Evolutionary conservation across 495 filamentous ascomycete species (phyloP).

Genomic region (Trichoderma orchidacearum): DNA sequence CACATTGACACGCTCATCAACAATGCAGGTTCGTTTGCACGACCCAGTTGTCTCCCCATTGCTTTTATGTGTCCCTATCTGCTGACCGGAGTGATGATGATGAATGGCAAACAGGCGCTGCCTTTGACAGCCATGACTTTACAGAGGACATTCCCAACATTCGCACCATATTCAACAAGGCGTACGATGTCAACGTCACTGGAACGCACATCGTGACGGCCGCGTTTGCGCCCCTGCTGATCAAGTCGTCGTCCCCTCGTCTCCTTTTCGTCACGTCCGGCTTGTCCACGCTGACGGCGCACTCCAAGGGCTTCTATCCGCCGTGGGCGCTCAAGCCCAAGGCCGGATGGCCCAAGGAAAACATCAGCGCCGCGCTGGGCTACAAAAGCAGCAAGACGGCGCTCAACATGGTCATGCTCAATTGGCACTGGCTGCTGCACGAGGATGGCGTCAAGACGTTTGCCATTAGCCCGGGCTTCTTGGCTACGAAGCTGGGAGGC

Average conservation of each 20-base stretch:
- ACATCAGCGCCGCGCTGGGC: slow-evolving; percentile 16
- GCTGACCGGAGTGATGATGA: no score
- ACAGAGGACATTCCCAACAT: background rate
- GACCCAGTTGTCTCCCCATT: no score
- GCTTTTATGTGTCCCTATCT: no score
- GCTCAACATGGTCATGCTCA: slow-evolving; percentile 53
- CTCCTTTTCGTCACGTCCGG: slow-evolving; percentile 30
- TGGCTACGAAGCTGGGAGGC: slow-evolving; percentile 36
- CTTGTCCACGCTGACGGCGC: slow-evolving; percentile 11
- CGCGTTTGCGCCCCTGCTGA: slow-evolving; percentile 33
- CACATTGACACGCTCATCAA: slow-evolving; percentile 38
- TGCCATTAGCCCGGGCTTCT: slow-evolving; percentile 38
- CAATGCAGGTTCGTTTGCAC: slow-evolving; percentile 24
- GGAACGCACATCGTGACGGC: slow-evolving; percentile 33
- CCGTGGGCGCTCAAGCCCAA: slow-evolving; percentile 11
- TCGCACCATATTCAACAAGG: background rate
- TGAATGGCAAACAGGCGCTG: background rate
- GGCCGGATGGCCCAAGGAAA: slow-evolving; percentile 32
- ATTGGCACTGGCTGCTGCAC: slow-evolving; percentile 37
- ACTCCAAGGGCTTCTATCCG: slow-evolving; percentile 10
- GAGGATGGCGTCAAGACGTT: slow-evolving; percentile 50
- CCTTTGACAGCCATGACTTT: background rate
- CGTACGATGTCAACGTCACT: slow-evolving; percentile 29
- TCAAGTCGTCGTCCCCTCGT: slow-evolving; percentile 30
- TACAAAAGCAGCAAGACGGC: slow-evolving; percentile 46